phyloP scores from a whole-genome alignment of 768 basidiomycete genomes.

The Hemileccinum rubropunctum region DNA sequence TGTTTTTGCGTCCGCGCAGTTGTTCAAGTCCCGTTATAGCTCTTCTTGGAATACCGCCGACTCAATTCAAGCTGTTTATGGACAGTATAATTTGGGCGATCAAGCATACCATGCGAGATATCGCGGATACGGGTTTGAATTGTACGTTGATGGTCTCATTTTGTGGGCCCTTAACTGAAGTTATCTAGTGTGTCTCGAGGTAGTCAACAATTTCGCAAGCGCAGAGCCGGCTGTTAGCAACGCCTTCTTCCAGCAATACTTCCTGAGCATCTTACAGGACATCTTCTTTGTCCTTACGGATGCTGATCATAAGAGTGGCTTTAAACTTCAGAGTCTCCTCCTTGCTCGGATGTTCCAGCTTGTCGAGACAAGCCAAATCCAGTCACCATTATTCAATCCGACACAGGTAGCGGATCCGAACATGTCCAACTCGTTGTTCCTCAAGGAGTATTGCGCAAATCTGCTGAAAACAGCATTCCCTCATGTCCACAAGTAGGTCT shows the following conservation, averaged over 20 bases:
- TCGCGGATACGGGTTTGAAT: constrained; percentile 86
- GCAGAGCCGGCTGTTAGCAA: constrained; percentile 79
- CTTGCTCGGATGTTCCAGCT: constrained; percentile 92
- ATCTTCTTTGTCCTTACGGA: constrained; percentile 97
- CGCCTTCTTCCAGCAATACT: constrained; percentile 96
- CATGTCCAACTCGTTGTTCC: constrained; percentile 75
- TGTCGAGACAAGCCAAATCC: constrained; percentile 77
- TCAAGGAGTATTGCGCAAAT: constrained; percentile 84
- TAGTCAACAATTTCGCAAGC: constrained; percentile 91
- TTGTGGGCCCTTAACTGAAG: constrained; percentile 4
- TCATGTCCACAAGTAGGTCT: constrained; percentile 78
- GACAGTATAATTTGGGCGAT: constrained; percentile 99
- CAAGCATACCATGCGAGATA: constrained; percentile 99
- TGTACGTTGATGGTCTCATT: constrained; percentile 38
- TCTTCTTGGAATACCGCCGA: constrained; percentile 79
- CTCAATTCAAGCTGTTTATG: constrained; percentile 96
- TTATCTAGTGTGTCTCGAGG: constrained; percentile 78
- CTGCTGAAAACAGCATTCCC: constrained; percentile 88
- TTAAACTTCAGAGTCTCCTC: constrained; percentile 92
- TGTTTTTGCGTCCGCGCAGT: neutral
- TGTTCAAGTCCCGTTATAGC: constrained; percentile 36
- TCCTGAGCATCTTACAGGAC: constrained; percentile 89
- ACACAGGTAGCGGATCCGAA: constrained; percentile 63
- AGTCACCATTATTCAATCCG: constrained; percentile 83
- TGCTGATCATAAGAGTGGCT: constrained; percentile 98